phyloP scores from a whole-genome alignment of 2,329 filamentous ascomycete genomes.

The Periconia sp. region DNA sequence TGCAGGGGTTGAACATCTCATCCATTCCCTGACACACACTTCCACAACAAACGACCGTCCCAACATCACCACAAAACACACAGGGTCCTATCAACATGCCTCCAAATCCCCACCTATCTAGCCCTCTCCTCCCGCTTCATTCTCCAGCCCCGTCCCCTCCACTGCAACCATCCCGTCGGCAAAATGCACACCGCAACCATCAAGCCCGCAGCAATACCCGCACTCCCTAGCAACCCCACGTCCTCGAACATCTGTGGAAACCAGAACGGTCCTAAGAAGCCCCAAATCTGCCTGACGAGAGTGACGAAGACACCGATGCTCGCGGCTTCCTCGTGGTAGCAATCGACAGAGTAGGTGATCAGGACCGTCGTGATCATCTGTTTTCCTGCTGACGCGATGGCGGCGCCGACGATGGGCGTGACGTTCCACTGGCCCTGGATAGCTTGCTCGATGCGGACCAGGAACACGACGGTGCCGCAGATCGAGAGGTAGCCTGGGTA shows the following conservation, averaged over 20 bases:
- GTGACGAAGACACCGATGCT: slow-evolving; percentile 62
- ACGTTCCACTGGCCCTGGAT: slow-evolving; percentile 54
- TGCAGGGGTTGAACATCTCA: too few species aligned
- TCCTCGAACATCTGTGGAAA: slow-evolving; percentile 44
- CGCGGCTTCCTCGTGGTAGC: slow-evolving; percentile 55
- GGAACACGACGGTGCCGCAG: slow-evolving; percentile 57
- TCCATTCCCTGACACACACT: too few species aligned
- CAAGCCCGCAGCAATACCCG: slow-evolving; percentile 41
- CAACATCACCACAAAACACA: too few species aligned
- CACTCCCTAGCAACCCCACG: slow-evolving; percentile 40
- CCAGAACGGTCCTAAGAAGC: slow-evolving; percentile 47
- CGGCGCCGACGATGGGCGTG: slow-evolving; percentile 58
- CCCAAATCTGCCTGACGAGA: slow-evolving; percentile 54
- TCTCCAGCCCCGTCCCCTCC: slow-evolving; percentile 19
- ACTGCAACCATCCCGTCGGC: slow-evolving; percentile 27
- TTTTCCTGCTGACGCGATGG: slow-evolving; percentile 56
- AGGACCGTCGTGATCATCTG: slow-evolving; percentile 64
- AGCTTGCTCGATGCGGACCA: slow-evolving; percentile 53
- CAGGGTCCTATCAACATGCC: too few species aligned
- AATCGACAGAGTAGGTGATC: slow-evolving; percentile 63
- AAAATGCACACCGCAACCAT: slow-evolving; percentile 27
- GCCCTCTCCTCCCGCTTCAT: slow-evolving; percentile 21
- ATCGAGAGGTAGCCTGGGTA: slow-evolving; percentile 58
- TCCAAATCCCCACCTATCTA: neutral
- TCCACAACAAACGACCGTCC: too few species aligned